Evolutionary conservation across 495 filamentous ascomycete species (phyloP), one percentile per base, ranked within the genome.

Genomic region (Aspergillus asperescens): DNA sequence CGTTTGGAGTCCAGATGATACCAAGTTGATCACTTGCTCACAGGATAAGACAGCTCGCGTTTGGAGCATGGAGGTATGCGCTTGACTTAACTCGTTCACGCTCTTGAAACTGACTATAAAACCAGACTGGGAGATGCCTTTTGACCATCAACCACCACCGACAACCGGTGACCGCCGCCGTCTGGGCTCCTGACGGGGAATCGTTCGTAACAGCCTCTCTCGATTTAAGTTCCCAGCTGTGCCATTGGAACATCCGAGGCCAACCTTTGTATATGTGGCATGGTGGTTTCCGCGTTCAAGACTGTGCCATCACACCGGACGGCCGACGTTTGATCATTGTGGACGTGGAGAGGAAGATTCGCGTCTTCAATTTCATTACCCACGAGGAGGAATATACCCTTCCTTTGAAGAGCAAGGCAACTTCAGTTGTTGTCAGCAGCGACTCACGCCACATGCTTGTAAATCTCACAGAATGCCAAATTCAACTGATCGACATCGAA

Each of bases 1-100:
- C 3, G 75, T 87, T 4, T 99, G 93, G 93, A 95, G 89, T 67
- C 91, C 90, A 5, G 90, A 97, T 72, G 88, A 94, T 65, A 76
- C 78, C 1, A 88, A 86, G 62, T 70, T 99, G 3, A 82, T 96
- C 27, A 90, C 83, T 15, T 95, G 91, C 62, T 84, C 83, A 6
- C 76, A 81, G 60, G 89, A 94, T 62, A 78, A 74, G 12, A 81
- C 77, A 51, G 90, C 89, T 7, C 80, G 83, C 52, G 67, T 96
- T 52, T 97, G 89, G 89, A 82, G 89, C 67, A 74, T 79, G 8
- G 76, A 80, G 60, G 90, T 94, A 75, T 74, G 81, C 63, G 45
- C 27, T 23, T 23, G 20, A 15, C 18, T 41, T 39, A 5, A 24
- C 5, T 4, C n/a, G 18, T 31, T 35, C 19, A 18, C 19, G 2